Evolutionary conservation across 176 grass and related monocot genomes (phyloP).

Genomic region (Elaeis guineensis): DNA sequence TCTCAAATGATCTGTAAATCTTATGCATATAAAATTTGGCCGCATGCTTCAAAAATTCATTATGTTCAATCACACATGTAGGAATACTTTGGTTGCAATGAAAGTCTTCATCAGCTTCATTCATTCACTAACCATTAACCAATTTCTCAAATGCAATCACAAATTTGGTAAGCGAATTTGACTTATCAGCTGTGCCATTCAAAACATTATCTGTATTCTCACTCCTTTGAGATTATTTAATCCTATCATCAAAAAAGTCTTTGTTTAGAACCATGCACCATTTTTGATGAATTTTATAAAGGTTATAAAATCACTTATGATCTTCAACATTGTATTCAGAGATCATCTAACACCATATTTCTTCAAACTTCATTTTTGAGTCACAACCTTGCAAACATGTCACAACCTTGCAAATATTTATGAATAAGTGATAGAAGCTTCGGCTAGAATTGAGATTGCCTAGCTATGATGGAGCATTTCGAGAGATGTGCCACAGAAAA

Average conservation of each 20-base stretch:
- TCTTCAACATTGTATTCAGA: constrained; percentile 52
- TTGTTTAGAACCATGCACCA: constrained; percentile 69
- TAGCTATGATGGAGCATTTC: no score
- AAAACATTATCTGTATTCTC: constrained; percentile 66
- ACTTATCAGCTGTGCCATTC: constrained; percentile 39
- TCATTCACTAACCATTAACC: constrained; percentile 48
- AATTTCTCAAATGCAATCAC: constrained; percentile 38
- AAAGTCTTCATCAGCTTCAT: constrained; percentile 59
- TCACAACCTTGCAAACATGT: constrained; percentile 61
- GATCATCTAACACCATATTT: constrained; percentile 57
- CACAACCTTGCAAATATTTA: constrained; percentile 60
- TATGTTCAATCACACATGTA: constrained; percentile 50
- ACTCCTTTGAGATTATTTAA: constrained; percentile 54
- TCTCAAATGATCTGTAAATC: constrained; percentile 56
- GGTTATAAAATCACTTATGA: constrained; percentile 71
- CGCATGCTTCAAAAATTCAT: constrained; percentile 69
- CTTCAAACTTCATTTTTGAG: constrained; percentile 48
- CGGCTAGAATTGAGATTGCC: no score
- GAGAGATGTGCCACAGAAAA: no score
- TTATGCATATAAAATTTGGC: constrained; percentile 64
- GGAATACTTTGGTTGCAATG: constrained; percentile 45
- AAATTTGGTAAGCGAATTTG: constrained; percentile 28
- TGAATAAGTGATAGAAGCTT: constrained; percentile 49
- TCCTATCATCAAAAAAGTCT: constrained; percentile 51
- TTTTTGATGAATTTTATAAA: constrained; percentile 59